Conservation (phyloP, 805 yeast species). For the Candida germanica region DNA sequence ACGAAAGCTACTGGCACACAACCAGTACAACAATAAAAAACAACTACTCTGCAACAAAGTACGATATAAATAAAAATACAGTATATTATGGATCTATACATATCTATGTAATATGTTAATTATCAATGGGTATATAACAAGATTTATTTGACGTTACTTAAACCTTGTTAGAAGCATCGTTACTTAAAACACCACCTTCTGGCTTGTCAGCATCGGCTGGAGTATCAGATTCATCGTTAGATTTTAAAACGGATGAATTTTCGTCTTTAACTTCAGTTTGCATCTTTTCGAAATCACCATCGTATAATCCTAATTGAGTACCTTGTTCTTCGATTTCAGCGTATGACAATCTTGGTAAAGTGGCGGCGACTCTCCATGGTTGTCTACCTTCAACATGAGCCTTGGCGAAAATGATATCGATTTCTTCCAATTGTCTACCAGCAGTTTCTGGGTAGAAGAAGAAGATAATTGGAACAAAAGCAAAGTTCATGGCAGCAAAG, state of each 20-base stretch:
- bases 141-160: constrained; percentile 2
- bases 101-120: neutral
- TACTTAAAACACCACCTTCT: constrained; percentile 7
- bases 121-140: neutral
- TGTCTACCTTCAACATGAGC: constrained; percentile 54
- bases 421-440: constrained; percentile 45
- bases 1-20: no score
- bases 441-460: constrained; percentile 47
- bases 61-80: neutral
- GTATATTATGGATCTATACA: neutral
- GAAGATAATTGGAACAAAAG: constrained; percentile 38
- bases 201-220: constrained; percentile 5
- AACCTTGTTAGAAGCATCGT: constrained; percentile 8
- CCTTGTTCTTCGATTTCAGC: constrained; percentile 62
- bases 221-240: constrained; percentile 5
- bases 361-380: constrained; percentile 62
- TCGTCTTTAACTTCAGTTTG: constrained; percentile 25
- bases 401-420: constrained; percentile 60
- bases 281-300: constrained; percentile 40
- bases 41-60: no score
- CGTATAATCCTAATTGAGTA: constrained; percentile 53
- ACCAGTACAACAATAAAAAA: no score
- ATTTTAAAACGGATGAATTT: constrained; percentile 10
- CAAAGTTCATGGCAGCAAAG: constrained; percentile 38
- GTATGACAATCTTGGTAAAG: constrained; percentile 56